These are phyloP conservation scores for Spinellus fusiger DNA, from an alignment of 192 early-diverging fungal genomes.

Conservation along the genomic window DNA sequence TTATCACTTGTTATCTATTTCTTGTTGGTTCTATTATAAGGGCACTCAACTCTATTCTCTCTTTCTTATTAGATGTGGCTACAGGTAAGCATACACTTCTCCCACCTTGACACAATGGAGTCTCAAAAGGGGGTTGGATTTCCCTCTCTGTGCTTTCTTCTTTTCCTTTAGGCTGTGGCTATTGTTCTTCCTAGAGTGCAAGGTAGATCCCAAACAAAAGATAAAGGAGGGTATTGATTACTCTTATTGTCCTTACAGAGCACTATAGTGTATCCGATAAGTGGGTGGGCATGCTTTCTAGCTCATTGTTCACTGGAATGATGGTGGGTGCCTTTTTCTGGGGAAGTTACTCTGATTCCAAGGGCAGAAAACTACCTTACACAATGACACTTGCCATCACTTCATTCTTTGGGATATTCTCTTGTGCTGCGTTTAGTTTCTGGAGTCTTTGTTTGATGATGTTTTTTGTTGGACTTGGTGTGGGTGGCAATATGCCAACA, in stretches of 20 bases:
- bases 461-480: conserved; percentile 70
- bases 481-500: conserved; percentile 59
- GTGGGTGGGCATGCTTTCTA: conserved; percentile 63
- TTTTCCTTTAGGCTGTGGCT: conserved; percentile 50
- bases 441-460: conserved; percentile 53
- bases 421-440: conserved; percentile 63
- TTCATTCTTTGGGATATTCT: conserved; percentile 61
- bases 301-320: conserved; percentile 69
- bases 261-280: conserved; percentile 63
- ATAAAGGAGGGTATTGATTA: not conserved
- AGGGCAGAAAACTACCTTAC: conserved; percentile 72
- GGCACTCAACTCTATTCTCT: not conserved
- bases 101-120: not conserved
- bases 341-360: conserved; percentile 67
- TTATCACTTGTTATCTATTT: too few relatives aligned
- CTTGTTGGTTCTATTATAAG: not conserved
- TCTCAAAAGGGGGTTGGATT: too few relatives aligned
- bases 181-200: conserved; percentile 72
- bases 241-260: conserved; percentile 21
- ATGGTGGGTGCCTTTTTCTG: conserved; percentile 81
- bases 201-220: conserved; percentile 27
- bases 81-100: conserved; percentile 33
- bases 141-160: not conserved
- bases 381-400: conserved; percentile 70
- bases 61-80: conserved; percentile 47